Conservation (phyloP, 164 flowering plant species). For the Dillenia suffruticosa region DNA sequence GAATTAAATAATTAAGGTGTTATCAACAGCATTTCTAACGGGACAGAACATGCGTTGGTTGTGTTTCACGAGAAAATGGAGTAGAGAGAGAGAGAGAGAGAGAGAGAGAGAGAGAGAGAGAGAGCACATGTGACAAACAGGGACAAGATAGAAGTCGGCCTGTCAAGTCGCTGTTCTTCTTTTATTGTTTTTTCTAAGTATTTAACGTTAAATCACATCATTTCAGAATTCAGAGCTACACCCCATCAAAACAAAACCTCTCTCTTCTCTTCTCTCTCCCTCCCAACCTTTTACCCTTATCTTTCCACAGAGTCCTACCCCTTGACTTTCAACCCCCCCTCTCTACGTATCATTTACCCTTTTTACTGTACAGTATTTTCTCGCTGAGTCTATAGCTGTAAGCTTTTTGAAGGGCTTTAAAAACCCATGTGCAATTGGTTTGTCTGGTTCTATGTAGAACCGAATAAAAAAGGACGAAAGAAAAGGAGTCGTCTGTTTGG, state of each 20-base stretch:
- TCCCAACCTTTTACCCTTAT: not conserved
- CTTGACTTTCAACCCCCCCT: not conserved
- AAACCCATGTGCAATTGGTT: constrained; percentile 29
- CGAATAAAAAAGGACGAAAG: not conserved
- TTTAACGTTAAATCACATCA: constrained; percentile 59
- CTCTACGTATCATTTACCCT: not conserved
- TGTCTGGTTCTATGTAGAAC: constrained; percentile 18
- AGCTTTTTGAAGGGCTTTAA: not conserved
- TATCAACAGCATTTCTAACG: no score
- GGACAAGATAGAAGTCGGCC: constrained; percentile 21
- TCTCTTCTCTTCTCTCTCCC: not conserved
- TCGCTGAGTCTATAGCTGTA: no score
- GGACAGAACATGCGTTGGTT: no score
- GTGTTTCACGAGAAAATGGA: no score
- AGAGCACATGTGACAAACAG: constrained; percentile 17
- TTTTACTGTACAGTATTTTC: not conserved
- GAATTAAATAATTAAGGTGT: no score
- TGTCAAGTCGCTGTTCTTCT: constrained; percentile 47
- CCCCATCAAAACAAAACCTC: constrained; percentile 4
- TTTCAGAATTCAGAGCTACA: constrained; percentile 15
- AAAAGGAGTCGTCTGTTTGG: not conserved
- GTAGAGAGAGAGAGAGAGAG: no score
- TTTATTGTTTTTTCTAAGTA: constrained; percentile 21
- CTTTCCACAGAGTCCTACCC: not conserved
- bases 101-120: no score